Percentiles rank a stretch among this genome's conserved stretches.
These are phyloP conservation scores for Dryas alaskensis DNA, from an alignment of 306 rosid species.

Conservation along the genomic window DNA sequence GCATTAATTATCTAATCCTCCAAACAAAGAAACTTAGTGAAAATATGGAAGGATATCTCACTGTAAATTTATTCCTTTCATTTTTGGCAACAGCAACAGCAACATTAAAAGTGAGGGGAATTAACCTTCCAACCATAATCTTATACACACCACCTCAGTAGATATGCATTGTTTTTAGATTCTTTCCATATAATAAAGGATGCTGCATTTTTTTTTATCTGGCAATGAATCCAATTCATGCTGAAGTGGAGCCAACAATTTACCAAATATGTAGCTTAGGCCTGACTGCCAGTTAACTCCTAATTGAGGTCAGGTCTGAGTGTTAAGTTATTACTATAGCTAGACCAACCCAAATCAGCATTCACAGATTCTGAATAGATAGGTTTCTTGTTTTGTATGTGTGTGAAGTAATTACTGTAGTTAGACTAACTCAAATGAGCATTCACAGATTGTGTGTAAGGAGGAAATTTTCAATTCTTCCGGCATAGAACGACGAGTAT, in stretches of 20 bases:
- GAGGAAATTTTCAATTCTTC: background rate
- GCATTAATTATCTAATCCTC: too few species aligned
- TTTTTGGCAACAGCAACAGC: constrained; percentile 8
- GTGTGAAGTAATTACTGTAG: background rate
- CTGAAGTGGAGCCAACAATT: background rate
- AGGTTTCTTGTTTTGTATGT: background rate
- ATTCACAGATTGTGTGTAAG: background rate
- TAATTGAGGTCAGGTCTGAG: background rate
- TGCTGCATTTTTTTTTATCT: background rate
- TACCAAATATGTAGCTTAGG: background rate
- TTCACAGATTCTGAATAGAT: constrained; percentile 4
- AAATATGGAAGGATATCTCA: background rate
- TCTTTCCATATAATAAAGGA: constrained; percentile 12
- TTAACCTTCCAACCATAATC: constrained; percentile 7
- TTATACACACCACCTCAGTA: background rate
- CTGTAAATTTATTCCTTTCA: background rate
- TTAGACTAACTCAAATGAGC: background rate
- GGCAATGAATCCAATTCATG: background rate
- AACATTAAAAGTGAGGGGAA: background rate
- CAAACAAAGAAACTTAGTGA: background rate
- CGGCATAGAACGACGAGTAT: too few species aligned
- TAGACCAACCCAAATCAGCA: background rate
- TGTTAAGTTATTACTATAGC: background rate
- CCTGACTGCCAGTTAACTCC: background rate
- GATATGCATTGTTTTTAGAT: background rate